A percentile compares a stretch with the other conserved stretches of the same genome.
Conservation (phyloP, 345 rosid genomes). For the Camelina sativa region DNA sequence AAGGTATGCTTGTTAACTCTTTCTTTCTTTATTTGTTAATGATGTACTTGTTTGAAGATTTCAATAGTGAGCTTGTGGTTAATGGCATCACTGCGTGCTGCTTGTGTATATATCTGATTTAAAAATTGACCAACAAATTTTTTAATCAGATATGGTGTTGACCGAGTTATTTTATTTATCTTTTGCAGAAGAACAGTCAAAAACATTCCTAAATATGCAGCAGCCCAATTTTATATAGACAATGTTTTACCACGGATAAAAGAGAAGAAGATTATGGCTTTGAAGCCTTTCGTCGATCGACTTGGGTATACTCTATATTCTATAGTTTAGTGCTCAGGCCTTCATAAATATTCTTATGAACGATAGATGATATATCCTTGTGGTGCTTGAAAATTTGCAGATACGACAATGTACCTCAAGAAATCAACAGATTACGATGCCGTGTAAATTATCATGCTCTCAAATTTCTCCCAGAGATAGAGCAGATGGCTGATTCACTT, state of each 20-base stretch:
- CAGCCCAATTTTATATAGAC: constrained; percentile 97
- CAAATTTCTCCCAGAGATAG: constrained; percentile 91
- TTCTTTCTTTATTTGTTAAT: not conserved
- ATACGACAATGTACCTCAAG: constrained; percentile 96
- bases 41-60: constrained; percentile 9
- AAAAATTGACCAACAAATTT: not conserved
- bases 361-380: constrained; percentile 29
- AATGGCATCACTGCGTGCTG: not conserved
- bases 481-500: constrained; percentile 86
- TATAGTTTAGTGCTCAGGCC: not conserved
- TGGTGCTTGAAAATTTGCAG: constrained; percentile 50
- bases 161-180: constrained; percentile 20
- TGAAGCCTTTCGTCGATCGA: constrained; percentile 99
- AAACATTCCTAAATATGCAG: constrained; percentile 98
- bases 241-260: constrained; percentile 96
- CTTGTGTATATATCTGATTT: constrained; percentile 16
- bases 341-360: constrained; percentile 7
- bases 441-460: constrained; percentile 99
- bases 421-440: constrained; percentile 97
- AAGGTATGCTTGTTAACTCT: constrained; percentile 56
- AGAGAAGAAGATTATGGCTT: constrained; percentile 99
- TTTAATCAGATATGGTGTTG: constrained; percentile 19
- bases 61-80: constrained; percentile 26
- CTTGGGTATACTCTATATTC: constrained; percentile 71
- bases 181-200: constrained; percentile 89